Evolutionary conservation across 169 alveolate species (phyloP).

Genomic region (Babesia divergens): DNA sequence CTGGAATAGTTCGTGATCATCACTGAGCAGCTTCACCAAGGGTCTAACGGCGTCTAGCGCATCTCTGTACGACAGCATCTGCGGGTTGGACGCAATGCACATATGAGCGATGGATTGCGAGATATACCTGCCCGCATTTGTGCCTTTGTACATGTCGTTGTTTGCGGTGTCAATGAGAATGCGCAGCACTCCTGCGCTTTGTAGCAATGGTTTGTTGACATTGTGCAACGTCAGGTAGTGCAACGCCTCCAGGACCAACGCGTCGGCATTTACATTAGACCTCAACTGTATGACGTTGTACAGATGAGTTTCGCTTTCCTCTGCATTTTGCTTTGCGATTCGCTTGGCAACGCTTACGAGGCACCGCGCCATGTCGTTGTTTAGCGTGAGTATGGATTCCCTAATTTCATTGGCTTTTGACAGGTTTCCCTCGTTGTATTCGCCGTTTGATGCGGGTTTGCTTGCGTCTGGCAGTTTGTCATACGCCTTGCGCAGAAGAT

Average conservation of each 20-base stretch:
- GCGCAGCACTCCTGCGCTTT: slow-evolving; percentile 44
- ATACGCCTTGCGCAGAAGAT: slow-evolving; percentile 28
- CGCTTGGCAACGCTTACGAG: neutral
- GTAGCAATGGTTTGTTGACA: slow-evolving; percentile 19
- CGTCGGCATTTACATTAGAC: too few species aligned
- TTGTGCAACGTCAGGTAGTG: slow-evolving; percentile 41
- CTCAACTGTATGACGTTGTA: neutral
- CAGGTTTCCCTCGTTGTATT: slow-evolving; percentile 46
- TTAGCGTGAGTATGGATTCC: neutral
- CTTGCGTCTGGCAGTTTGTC: slow-evolving; percentile 59
- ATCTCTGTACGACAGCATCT: slow-evolving; percentile 37
- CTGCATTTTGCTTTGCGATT: neutral
- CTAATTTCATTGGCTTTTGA: slow-evolving; percentile 18
- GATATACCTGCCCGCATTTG: neutral
- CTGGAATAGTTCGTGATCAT: slow-evolving; percentile 50
- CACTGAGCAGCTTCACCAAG: slow-evolving; percentile 45
- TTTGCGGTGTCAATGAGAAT: slow-evolving; percentile 28
- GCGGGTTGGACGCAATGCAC: slow-evolving; percentile 31
- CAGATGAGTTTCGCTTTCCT: neutral
- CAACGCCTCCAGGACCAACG: slow-evolving; percentile 43
- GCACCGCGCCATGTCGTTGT: slow-evolving; percentile 17
- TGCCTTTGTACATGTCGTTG: slow-evolving; percentile 1
- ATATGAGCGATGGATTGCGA: slow-evolving; percentile 52
- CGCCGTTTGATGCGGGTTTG: slow-evolving; percentile 35
- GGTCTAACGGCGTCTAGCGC: slow-evolving; percentile 51